Evolutionary conservation across 2,329 filamentous ascomycete genomes (phyloP).

Genomic region (Didymella arachidicola): DNA sequence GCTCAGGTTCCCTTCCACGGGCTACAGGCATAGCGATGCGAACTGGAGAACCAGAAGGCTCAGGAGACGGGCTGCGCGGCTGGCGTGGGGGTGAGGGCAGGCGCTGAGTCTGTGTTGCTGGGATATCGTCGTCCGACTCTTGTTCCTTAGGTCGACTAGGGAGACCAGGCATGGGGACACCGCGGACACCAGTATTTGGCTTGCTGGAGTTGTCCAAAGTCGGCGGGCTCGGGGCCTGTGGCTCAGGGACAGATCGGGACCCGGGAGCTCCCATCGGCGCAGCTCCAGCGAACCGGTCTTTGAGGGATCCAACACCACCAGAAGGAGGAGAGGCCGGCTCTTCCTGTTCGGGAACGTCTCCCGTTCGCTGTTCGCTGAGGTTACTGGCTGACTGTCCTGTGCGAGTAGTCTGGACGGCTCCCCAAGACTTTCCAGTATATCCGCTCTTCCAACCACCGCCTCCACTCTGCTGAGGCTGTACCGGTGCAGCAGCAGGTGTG

Average conservation of each 20-base stretch:
- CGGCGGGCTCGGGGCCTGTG: slow-evolving; percentile 61
- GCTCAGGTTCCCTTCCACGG: slow-evolving; percentile 62
- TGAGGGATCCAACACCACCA: slow-evolving; percentile 75
- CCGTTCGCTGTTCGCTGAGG: slow-evolving; percentile 69
- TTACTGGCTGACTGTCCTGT: slow-evolving; percentile 69
- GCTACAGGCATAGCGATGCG: slow-evolving; percentile 86
- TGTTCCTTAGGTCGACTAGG: slow-evolving; percentile 65
- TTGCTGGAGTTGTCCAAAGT: slow-evolving; percentile 73
- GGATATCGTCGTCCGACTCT: slow-evolving; percentile 54
- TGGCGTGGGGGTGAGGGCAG: slow-evolving; percentile 53
- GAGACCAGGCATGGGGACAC: slow-evolving; percentile 80
- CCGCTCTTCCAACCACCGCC: slow-evolving; percentile 85
- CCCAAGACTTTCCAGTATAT: slow-evolving; percentile 90
- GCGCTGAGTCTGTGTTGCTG: slow-evolving; percentile 62
- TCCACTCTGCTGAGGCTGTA: slow-evolving; percentile 72
- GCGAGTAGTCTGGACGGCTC: slow-evolving; percentile 75
- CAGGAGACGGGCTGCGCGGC: slow-evolving; percentile 57
- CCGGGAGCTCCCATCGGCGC: slow-evolving; percentile 63
- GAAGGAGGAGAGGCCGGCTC: slow-evolving; percentile 63
- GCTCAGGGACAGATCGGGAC: slow-evolving; percentile 51
- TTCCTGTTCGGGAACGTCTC: slow-evolving; percentile 56
- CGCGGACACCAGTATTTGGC: slow-evolving; percentile 67
- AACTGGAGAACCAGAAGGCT: slow-evolving; percentile 74
- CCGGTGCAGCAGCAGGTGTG: slow-evolving; percentile 52
- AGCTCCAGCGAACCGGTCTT: slow-evolving; percentile 83